Percentiles rank a stretch among this genome's conserved stretches.
Conservation (phyloP, 345 rosid genomes). For the Pistacia vera region DNA sequence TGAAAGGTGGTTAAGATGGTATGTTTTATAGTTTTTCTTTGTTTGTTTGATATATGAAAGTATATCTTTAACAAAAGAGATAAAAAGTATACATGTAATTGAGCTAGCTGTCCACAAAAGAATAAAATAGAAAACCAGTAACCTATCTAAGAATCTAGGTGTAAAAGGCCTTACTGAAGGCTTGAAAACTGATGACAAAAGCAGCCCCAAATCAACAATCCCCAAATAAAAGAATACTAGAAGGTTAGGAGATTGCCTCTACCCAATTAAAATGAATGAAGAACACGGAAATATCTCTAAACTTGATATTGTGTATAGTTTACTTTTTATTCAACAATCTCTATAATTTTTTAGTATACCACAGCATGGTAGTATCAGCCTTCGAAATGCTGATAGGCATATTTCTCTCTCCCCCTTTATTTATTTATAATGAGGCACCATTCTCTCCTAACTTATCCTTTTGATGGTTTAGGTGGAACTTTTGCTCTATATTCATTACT, state of each 20-base stretch:
- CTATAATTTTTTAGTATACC: background rate
- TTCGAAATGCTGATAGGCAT: background rate
- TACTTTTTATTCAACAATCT: background rate
- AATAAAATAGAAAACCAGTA: too few species aligned
- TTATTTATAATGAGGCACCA: background rate
- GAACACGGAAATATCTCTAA: background rate
- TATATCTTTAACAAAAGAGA: too few species aligned
- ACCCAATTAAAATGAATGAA: too few species aligned
- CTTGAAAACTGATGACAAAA: too few species aligned
- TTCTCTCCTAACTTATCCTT: conserved; percentile 2
- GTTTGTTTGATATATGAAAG: too few species aligned
- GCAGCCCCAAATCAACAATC: too few species aligned
- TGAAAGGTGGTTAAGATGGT: background rate
- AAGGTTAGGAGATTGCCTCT: too few species aligned
- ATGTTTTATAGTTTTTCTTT: background rate
- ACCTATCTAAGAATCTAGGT: too few species aligned
- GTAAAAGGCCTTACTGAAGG: too few species aligned
- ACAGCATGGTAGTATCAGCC: background rate
- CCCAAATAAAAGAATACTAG: too few species aligned
- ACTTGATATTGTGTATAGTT: background rate
- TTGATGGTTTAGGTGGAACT: conserved; percentile 72
- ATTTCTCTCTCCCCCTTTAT: background rate
- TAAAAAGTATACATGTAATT: too few species aligned
- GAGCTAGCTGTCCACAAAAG: too few species aligned
- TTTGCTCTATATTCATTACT: conserved; percentile 93